Base-by-base conservation (phyloP, 2,329 filamentous ascomycete species). In the Dactylonectria estremocensis region DNA sequence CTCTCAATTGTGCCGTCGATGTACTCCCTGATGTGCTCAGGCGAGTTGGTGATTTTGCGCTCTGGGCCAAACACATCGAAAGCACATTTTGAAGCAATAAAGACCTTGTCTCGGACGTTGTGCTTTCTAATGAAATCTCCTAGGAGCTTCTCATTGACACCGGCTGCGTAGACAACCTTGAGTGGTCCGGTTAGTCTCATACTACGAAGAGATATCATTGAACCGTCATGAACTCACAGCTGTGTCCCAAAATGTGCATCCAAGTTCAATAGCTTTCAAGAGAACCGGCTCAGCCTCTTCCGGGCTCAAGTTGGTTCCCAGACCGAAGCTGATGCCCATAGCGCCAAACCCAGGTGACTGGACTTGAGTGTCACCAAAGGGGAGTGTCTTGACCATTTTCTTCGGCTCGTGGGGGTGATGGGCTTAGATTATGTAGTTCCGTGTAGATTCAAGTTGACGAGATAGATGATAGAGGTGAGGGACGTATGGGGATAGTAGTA, bases 111-210 rank as follows among this genome's bases (percentile, higher is more conserved):
- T 2, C 85, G 82, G 10, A 84, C 77, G 55, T 86, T 84, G 74
- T 87, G 84, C 70, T 86, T 87, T 24, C 81, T 74, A 66, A 87
- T 85, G 66, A 86, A 87, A 35, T 86, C 83, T 3, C 84, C 85
- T 0, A 87, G 74, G 0, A 87, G 79, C 73, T 84, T 85, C 61
- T 87, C 85, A 55, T 87, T 86, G 13, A 85, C 79, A 40, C 84
- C 84, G 2, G 80, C 80, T 72, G 78, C 72, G 65, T 86, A 87
- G 4, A 82, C 79, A 22, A 86, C 83, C 83, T 85, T 22, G 16
- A 16, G 31, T 7, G 3, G n/a, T n/a, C n/a, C n/a, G n/a, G n/a
- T n/a, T n/a, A n/a, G n/a, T n/a, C n/a, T n/a, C n/a, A n/a, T n/a
- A n/a, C n/a, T n/a, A n/a, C n/a, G n/a, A n/a, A n/a, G n/a, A n/a